Evolutionary conservation across 495 filamentous ascomycete genomes (phyloP).

Genomic region (Neurospora sp.): DNA sequence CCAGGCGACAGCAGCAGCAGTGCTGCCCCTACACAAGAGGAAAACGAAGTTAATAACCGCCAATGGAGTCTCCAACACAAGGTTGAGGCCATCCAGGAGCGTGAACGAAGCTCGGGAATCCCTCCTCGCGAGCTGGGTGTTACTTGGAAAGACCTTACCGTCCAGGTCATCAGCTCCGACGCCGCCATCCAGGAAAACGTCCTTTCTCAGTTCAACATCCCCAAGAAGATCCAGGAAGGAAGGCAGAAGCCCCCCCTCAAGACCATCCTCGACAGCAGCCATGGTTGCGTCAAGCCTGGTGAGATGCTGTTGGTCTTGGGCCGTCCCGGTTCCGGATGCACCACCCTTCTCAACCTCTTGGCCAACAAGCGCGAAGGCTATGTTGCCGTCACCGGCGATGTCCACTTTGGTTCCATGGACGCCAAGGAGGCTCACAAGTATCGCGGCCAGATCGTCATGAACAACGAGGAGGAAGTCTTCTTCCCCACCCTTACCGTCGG

Average conservation of each 20-base stretch:
- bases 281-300: conserved; percentile 44
- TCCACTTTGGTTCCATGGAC: conserved; percentile 57
- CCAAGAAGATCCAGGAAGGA: conserved; percentile 32
- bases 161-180: conserved; percentile 36
- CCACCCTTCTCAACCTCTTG: conserved; percentile 70
- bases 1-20: conserved; percentile 14
- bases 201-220: conserved; percentile 47
- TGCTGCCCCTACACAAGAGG: background rate
- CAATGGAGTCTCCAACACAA: conserved; percentile 36
- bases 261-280: conserved; percentile 51
- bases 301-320: conserved; percentile 78
- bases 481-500: conserved; percentile 54
- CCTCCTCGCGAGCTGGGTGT: conserved; percentile 46
- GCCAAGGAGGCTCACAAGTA: conserved; percentile 40
- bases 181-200: conserved; percentile 35
- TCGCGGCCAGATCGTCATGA: conserved; percentile 48
- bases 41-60: background rate
- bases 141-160: conserved; percentile 51
- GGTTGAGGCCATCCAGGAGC: conserved; percentile 33
- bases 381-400: conserved; percentile 53
- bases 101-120: conserved; percentile 36
- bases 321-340: conserved; percentile 65
- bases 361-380: conserved; percentile 64
- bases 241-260: conserved; percentile 40
- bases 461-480: conserved; percentile 52